Evolutionary conservation across 1,284 basidiomycete species (phyloP).

Genomic region (Pyrrhoderma lamaoense): DNA sequence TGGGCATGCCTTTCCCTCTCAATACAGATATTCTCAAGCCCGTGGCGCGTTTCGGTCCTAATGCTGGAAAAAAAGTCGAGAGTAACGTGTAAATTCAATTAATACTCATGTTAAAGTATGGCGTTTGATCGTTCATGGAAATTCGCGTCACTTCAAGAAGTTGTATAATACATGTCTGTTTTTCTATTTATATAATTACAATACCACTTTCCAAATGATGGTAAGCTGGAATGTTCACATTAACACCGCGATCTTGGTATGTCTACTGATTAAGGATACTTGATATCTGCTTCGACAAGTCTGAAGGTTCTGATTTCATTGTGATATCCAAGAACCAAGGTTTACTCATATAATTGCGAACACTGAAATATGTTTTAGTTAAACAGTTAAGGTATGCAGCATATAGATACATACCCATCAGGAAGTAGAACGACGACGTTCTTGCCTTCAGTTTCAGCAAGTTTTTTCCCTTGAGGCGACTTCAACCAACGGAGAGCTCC

Average conservation of each 20-base stretch:
- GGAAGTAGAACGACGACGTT: conserved; percentile 90
- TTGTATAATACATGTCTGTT: not conserved
- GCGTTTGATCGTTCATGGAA: not conserved
- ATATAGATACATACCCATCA: conserved; percentile 61
- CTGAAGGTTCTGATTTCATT: conserved; percentile 45
- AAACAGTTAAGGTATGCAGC: conserved; percentile 1
- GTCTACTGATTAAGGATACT: conserved; percentile 28
- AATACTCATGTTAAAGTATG: not conserved
- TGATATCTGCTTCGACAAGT: conserved; percentile 43
- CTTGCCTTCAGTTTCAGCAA: conserved; percentile 63
- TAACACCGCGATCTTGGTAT: not conserved
- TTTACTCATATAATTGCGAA: conserved; percentile 96
- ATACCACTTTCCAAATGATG: not conserved
- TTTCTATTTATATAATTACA: not conserved
- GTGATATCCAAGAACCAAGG: conserved; percentile 73
- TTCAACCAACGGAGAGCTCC: conserved; percentile 77
- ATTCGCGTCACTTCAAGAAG: not conserved
- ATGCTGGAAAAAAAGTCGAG: not conserved
- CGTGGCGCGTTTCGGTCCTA: not conserved
- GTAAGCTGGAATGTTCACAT: not conserved
- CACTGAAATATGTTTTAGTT: conserved; percentile 35
- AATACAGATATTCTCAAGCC: conserved; percentile 28
- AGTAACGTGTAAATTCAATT: not conserved
- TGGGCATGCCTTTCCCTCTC: conserved; percentile 56
- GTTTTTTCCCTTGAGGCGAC: conserved; percentile 55